Percentiles rank a stretch among this genome's conserved stretches.
Evolutionary conservation across 352 stramenopile genomes (phyloP).

Genomic region (Pythium oligandrum): DNA sequence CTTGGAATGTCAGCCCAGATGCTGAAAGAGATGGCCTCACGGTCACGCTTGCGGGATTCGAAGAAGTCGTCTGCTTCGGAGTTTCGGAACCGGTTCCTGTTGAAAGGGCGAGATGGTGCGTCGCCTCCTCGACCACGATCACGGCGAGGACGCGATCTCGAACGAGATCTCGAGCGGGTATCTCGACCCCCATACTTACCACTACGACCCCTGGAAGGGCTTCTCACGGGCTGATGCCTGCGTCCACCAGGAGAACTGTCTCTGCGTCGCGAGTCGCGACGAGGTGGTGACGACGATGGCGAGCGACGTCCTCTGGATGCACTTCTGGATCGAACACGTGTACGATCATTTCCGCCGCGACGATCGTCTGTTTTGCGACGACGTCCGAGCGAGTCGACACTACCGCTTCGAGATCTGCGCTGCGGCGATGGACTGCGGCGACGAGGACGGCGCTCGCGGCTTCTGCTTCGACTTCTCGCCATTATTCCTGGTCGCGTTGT

Average conservation of each 20-base stretch:
- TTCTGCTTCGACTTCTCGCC: constrained; percentile 1
- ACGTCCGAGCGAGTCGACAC: constrained; percentile 20
- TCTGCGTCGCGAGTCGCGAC: not conserved
- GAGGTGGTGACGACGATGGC: not conserved
- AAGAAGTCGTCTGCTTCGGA: constrained; percentile 64
- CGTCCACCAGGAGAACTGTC: too few relatives aligned
- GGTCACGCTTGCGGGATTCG: constrained; percentile 61
- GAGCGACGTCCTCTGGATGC: constrained; percentile 5
- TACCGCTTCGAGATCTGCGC: constrained; percentile 12
- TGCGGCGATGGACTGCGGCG: not conserved
- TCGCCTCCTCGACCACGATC: not conserved
- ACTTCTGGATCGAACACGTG: not conserved
- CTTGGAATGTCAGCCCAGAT: constrained; percentile 78
- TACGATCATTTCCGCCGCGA: constrained; percentile 1
- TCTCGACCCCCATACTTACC: too few relatives aligned
- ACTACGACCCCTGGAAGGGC: too few relatives aligned
- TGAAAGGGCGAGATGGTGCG: not conserved
- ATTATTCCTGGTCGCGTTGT: too few relatives aligned
- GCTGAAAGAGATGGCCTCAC: constrained; percentile 53
- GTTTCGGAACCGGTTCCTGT: constrained; percentile 25
- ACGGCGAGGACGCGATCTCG: constrained; percentile 3
- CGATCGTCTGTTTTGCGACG: constrained; percentile 4
- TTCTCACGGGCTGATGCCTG: too few relatives aligned
- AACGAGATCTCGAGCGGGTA: constrained; percentile 8
- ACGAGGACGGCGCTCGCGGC: constrained; percentile 5